Evolutionary conservation across 2,329 filamentous ascomycete species (phyloP), one percentile per base, ranked within the genome.

Genomic region (Magnaporthales sp.): DNA sequence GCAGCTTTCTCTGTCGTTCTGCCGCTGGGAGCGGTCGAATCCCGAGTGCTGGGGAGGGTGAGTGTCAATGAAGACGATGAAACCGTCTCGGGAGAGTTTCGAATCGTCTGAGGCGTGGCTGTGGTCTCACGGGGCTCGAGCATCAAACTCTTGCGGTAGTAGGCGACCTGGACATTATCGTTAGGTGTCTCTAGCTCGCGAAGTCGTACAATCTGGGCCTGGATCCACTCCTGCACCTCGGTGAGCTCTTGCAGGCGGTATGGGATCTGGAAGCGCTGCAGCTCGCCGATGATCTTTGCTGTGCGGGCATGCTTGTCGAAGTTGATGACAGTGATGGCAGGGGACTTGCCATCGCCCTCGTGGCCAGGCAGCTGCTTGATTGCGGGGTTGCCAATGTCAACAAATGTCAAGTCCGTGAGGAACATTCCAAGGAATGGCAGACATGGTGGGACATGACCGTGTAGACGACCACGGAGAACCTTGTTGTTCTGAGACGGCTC

Each of bases 221-320:
- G 87, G 76, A 99, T 87, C 94, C 94, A 99, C 27, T 94, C 89
- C 75, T 98, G 94, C 75, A 99, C 84, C 72, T 98, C 94, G 0
- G 91, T 87, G 4, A 98, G 82, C 74, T 95, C 90, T 1, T 85
- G 85, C 22, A 99, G 84, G 7, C 90, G 86, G 76, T 98, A 98
- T 0, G 93, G 92, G 24, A 97, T 91, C 78, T 99, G 95, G 80
- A 98, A 98, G 22, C 93, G 89, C 76, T 99, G 95, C 8, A 99
- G 85, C 72, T 98, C 94, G 69, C 92, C 91, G 72, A 99, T 96
- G 74, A 98, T 96, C 78, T 93, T 95, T 62, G 94, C 93, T 2
- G 93, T 98, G 71, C 93, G 92, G 72, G 89, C 91, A 76, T 98
- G 93, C 80, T 98, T 98, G 82, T 98, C 94, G 73, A 97, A 98